Conservation (phyloP, 2,329 filamentous ascomycete genomes). For the Arthroderma uncinatum region DNA sequence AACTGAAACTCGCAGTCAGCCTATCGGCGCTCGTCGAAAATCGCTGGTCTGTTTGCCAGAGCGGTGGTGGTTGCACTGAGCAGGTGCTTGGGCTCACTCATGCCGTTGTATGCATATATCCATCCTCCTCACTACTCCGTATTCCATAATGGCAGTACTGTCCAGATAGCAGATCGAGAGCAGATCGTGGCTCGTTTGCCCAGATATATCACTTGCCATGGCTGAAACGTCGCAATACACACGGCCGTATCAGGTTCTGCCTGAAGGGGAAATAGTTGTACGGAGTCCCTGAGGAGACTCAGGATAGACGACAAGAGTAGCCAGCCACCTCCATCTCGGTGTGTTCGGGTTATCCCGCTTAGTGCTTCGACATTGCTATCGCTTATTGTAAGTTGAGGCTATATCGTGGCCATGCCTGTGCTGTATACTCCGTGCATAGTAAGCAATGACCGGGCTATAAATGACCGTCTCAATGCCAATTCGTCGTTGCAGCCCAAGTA, state of each 20-base stretch:
- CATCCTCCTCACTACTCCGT: background rate
- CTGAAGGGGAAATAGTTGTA: background rate
- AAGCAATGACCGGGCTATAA: background rate
- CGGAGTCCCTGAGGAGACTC: background rate
- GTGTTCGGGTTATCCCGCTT: background rate
- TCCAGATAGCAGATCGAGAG: background rate
- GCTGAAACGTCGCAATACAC: background rate
- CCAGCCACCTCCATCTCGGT: background rate
- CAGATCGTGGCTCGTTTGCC: background rate
- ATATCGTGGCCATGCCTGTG: background rate
- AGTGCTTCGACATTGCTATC: background rate
- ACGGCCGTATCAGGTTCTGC: background rate
- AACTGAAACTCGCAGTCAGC: background rate
- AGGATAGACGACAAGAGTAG: background rate
- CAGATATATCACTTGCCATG: background rate
- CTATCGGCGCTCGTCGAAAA: background rate
- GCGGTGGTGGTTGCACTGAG: background rate
- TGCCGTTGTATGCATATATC: background rate
- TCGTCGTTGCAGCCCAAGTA: background rate
- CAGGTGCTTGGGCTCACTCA: background rate
- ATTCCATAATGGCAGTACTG: too few relatives aligned
- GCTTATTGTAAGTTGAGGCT: background rate
- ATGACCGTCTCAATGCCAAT: background rate
- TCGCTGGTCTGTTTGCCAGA: background rate
- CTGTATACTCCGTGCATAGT: background rate